Evolutionary conservation across 2,329 filamentous ascomycete genomes (phyloP).

Genomic region (Fusarium udum): DNA sequence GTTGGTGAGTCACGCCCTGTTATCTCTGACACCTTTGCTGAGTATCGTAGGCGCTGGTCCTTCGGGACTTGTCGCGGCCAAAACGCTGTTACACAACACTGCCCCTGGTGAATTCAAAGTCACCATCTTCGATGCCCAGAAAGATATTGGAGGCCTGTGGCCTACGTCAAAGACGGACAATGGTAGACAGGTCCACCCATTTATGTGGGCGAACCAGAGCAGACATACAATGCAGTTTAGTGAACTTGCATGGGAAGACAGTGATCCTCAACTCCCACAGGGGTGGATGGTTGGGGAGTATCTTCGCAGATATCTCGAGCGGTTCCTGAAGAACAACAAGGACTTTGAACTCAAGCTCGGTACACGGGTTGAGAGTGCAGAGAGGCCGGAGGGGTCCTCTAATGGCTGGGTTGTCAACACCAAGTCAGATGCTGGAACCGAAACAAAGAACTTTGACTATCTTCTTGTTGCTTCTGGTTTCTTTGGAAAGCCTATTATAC

Average conservation of each 20-base stretch:
- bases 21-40: neutral
- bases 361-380: conserved; percentile 55
- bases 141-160: conserved; percentile 82
- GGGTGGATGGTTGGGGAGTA: conserved; percentile 83
- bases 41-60: conserved; percentile 68
- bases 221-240: conserved; percentile 78
- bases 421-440: conserved; percentile 48
- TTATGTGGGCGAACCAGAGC: conserved; percentile 79
- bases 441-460: conserved; percentile 71
- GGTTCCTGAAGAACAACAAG: conserved; percentile 59
- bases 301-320: conserved; percentile 69
- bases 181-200: conserved; percentile 67
- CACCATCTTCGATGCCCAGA: conserved; percentile 73
- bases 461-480: conserved; percentile 80
- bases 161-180: conserved; percentile 61
- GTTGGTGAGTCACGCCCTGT: conserved; percentile 46
- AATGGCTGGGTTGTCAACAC: conserved; percentile 55
- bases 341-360: conserved; percentile 60
- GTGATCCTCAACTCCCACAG: conserved; percentile 72
- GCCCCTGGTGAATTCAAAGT: conserved; percentile 68
- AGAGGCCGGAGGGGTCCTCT: conserved; percentile 49
- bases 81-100: conserved; percentile 73
- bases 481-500: conserved; percentile 70
- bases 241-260: conserved; percentile 75
- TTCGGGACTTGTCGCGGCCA: conserved; percentile 75